These are phyloP conservation scores for Cryptosporidium ryanae DNA, from an alignment of 169 alveolate genomes.

Conservation along the genomic window DNA sequence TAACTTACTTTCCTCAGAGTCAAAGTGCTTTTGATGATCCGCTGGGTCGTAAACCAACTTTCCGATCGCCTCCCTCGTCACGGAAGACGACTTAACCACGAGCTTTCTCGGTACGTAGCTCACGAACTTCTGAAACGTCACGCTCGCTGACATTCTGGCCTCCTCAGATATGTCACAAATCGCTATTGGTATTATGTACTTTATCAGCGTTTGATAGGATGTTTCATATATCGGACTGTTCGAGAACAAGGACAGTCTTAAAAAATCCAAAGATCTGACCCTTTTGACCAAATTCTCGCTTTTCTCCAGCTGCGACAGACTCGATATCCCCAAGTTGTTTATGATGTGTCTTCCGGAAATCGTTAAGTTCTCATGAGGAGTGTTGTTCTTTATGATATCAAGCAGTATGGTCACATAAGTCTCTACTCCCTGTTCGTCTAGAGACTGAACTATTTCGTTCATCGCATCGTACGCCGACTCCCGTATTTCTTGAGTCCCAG, in stretches of 20 bases:
- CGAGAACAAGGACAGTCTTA: constrained; percentile 9
- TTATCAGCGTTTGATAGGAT: constrained; percentile 17
- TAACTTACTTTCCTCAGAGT: background rate
- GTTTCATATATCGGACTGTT: constrained; percentile 33
- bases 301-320: background rate
- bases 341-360: constrained; percentile 27
- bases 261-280: constrained; percentile 1
- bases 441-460: constrained; percentile 15
- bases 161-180: constrained; percentile 57
- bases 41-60: constrained; percentile 36
- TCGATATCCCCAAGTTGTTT: background rate
- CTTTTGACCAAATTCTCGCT: background rate
- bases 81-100: background rate
- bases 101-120: constrained; percentile 1
- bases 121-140: constrained; percentile 18
- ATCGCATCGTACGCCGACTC: constrained; percentile 18
- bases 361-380: constrained; percentile 36
- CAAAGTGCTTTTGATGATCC: constrained; percentile 6
- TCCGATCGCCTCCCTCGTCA: constrained; percentile 24
- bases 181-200: constrained; percentile 44
- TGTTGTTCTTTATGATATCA: constrained; percentile 18
- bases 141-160: constrained; percentile 30
- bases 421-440: constrained; percentile 59
- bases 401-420: constrained; percentile 31
- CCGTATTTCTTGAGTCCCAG: background rate